Evolutionary conservation across 2,329 filamentous ascomycete species (phyloP), one percentile per base, ranked within the genome.

Genomic region (Cercospora zeae-maydis): DNA sequence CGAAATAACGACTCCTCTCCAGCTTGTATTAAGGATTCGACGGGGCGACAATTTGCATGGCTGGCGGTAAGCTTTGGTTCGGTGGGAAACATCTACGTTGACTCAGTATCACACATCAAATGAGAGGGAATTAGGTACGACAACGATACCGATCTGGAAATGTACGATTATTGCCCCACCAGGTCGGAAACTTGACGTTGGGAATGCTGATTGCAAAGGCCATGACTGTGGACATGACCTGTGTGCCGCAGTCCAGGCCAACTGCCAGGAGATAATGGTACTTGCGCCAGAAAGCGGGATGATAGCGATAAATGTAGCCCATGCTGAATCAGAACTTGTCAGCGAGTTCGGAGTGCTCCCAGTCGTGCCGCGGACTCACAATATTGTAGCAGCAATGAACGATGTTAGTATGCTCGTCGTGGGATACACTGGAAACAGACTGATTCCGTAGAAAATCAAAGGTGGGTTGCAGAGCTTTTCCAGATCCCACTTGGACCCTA

Each of bases 251-350:
- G 19, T 57, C 42, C 49, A 57, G 19, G 30, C 63, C 63, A 24
- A 63, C 52, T 13, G 47, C 56, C 2, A 63, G 21, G n/a, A 66
- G 52, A 36, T 66, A 66, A 47, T 66, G 56, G 33, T 66, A 66
- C 36, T 66, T 66, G 14, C 59, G 54, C 59, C 59, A 66, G 62
- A 60, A 65, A 9, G 47, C 63, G 6, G 65, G 63, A 16, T 55
- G 63, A 16, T 61, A 66, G 36, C 65, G 59, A 36, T 66, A 63
- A 31, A 65, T 33, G 37, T 54, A 62, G 27, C 65, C 65, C 65
- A 66, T 66, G 34, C 62, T 63, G 37, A 5, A 34, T 19, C 27
- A 31, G n/a, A 16, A 34, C 49, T 53, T 24, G 49, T 53, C 13
- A 58, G 39, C n/a, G 34, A n/a, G 9, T 1, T n/a, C 4, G 8